Base-by-base conservation (phyloP, 495 filamentous ascomycete species). In the Penicillium herquei region DNA sequence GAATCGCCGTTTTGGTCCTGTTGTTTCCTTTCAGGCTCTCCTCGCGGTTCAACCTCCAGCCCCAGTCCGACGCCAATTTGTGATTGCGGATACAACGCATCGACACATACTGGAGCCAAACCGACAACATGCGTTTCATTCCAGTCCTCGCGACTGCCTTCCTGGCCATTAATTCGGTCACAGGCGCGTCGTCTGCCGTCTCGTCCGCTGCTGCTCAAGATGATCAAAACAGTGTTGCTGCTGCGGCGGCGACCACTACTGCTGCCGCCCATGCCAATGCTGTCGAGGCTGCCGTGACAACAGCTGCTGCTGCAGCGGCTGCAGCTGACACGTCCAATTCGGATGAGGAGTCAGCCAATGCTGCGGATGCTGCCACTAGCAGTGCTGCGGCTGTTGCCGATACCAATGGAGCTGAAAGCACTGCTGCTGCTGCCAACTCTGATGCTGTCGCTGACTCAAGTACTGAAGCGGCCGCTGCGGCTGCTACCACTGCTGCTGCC, bases 51-150 rank as follows among this genome's bases (percentile, higher is more conserved):
- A 43, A 44, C 44, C 58, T 46, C 16, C 49, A 64, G 61, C 55
- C 56, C 16, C 49, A 61, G 61, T 52, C 56, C 49, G 64, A 64
- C 48, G 59, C 51, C 56, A 49, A 56, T 60, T 26, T 55, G 49
- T 49, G 51, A 54, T 35, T 42, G 59, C 43, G 46, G 42, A 37
- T 54, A 33, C 31, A 56, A 34, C 37, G 54, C 34, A 51, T 37
- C 39, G 52, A 55, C 62, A 42, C 8, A 48, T 52, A 40, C 41
- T 48, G 34, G 33, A 35, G 33, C 39, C 42, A 40, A 45, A 16
- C 45, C 47, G 49, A 49, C 61, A 66, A 44, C 34, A 67, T 67
- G 64, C 64, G 64, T 64, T 62, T 67, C 46, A 51, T 67, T 52
- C 61, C 64, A 33, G 62, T 61, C 40, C n/a, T 67, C 9, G 56